Evolutionary conservation across 2,329 filamentous ascomycete genomes (phyloP).

Genomic region (Mycosphaerelloides madeirae): DNA sequence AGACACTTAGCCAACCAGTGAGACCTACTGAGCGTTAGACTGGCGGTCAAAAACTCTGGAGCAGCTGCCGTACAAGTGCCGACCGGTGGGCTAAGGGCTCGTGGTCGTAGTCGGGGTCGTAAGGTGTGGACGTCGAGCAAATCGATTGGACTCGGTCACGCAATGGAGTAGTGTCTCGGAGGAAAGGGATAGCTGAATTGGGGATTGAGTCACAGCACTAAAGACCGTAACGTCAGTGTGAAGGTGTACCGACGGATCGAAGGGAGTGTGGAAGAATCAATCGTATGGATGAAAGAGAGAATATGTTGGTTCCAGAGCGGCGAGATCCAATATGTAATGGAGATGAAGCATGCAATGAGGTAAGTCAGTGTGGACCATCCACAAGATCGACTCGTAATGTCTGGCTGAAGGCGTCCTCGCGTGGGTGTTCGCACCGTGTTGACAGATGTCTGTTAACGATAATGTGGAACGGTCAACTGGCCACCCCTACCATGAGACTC

Average conservation of each 20-base stretch:
- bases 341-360: not conserved
- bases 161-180: not conserved
- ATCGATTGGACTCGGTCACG: not conserved
- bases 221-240: conserved; percentile 1
- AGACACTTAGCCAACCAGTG: too few species aligned
- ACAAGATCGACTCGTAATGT: not conserved
- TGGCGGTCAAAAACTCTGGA: too few species aligned
- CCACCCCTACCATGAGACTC: not conserved
- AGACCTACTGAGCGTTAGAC: too few species aligned
- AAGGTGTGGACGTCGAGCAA: not conserved
- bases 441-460: conserved; percentile 10
- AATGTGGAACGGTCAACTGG: not conserved
- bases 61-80: too few species aligned
- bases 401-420: not conserved
- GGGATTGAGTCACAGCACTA: conserved; percentile 3
- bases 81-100: too few species aligned
- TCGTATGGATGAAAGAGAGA: not conserved
- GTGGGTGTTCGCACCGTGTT: conserved; percentile 6
- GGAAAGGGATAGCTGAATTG: not conserved
- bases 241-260: not conserved
- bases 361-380: too few species aligned
- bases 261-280: not conserved
- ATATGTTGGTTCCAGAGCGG: not conserved
- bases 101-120: too few species aligned
- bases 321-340: conserved; percentile 2